These are phyloP conservation scores for Astrothelium macrocarpum DNA, from an alignment of 495 filamentous ascomycete species.

Conservation along the genomic window DNA sequence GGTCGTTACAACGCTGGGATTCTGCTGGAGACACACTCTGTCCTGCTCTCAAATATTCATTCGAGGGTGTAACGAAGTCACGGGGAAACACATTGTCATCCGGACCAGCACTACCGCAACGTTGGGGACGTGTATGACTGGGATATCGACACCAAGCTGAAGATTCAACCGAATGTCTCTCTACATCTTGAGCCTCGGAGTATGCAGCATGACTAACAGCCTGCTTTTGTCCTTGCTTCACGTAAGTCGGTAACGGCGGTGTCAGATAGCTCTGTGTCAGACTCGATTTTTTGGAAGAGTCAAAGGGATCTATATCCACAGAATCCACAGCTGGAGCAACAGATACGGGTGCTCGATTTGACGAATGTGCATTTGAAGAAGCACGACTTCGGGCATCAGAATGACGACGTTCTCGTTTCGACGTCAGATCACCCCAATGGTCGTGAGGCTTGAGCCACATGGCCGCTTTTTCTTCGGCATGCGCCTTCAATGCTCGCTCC, in stretches of 20 bases:
- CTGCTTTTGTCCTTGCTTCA: not conserved
- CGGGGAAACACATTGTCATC: conserved; percentile 18
- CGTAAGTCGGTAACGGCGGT: not conserved
- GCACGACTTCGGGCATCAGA: not conserved
- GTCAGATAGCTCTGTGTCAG: not conserved
- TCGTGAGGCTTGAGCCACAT: conserved; percentile 2
- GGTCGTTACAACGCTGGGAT: not conserved
- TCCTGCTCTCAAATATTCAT: not conserved
- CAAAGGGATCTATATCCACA: not conserved
- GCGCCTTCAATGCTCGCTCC: conserved; percentile 3
- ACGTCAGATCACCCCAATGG: not conserved
- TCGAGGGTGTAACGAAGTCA: conserved; percentile 16
- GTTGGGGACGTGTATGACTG: conserved; percentile 18
- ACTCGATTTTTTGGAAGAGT: not conserved
- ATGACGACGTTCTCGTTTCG: not conserved
- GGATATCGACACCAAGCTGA: conserved; percentile 21
- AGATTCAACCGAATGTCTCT: not conserved
- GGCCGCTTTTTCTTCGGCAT: not conserved
- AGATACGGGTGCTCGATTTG: not conserved
- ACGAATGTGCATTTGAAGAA: not conserved
- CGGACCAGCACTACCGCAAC: conserved; percentile 17
- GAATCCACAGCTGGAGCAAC: not conserved
- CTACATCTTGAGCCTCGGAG: not conserved
- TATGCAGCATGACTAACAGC: not conserved
- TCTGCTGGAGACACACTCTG: not conserved